Evolutionary conservation across 768 basidiomycete species (phyloP), one percentile per base, ranked within the genome.

Genomic region (Gymnopilus dilepis): DNA sequence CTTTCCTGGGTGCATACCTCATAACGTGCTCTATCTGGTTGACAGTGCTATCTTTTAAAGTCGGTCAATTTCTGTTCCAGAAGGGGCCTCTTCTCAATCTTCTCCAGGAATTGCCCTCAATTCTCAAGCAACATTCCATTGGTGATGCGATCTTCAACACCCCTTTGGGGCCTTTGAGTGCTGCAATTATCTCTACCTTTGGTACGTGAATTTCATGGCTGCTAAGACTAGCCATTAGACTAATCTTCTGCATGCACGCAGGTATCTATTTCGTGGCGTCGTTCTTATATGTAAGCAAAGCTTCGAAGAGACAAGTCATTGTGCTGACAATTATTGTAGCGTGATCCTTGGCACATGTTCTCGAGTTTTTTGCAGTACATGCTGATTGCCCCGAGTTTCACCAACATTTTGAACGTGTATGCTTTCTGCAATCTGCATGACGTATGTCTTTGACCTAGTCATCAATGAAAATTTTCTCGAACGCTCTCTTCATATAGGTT

Each of bases 301-400:
- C 59, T 30, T 26, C n/a, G 5, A 9, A 2, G 9, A 4, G 1
- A 15, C 17, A 28, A 50, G 9, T 34, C 2, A 52, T 26, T 30
- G 55, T 22, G 62, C 13, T 28, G 58, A 24, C 24, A 52, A 21
- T 58, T 56, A 13, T 53, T 61, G 11, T 62, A 95, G 91, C 88
- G 93, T 63, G 96, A 98, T 76, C 96, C 96, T 4, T 98, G 96
- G 96, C 96, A 98, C 76, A 91, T 99, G 88, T 89, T 96, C 76
- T 92, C 93, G 24, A 95, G 93, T 67, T 95, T 97, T 83, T 78
- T 90, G 67, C 96, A 96, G 72, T 97, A 96, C 72, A 78, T 97
- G 52, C 89, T 88, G 69, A 75, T 99, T 59, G 97, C 97, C 11
- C 93, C 94, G 1, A 93, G 91, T 67, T 97, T 97, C 78, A 95